Percentiles rank a stretch among this genome's conserved stretches.
These are phyloP conservation scores for Xylaria cubensis DNA, from an alignment of 495 filamentous ascomycete species.

Conservation along the genomic window DNA sequence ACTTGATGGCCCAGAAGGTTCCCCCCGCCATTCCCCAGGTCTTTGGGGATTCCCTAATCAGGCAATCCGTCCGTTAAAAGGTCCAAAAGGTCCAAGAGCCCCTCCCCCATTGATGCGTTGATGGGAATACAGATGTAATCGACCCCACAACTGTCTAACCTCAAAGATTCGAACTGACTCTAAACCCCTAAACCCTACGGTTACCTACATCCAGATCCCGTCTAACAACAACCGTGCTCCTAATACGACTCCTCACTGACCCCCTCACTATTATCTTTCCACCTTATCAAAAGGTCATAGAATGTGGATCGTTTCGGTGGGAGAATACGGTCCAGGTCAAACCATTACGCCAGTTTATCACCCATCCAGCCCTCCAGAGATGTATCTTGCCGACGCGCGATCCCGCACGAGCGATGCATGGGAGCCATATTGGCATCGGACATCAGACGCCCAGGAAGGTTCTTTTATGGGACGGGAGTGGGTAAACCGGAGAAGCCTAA, in stretches of 20 bases:
- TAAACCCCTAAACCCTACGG: background rate
- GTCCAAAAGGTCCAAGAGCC: background rate
- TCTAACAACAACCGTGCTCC: background rate
- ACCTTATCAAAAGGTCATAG: background rate
- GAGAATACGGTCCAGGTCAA: background rate
- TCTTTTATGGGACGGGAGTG: background rate
- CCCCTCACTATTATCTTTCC: constrained; percentile 3
- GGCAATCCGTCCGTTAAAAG: constrained; percentile 17
- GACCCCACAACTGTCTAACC: background rate
- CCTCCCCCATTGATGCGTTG: background rate
- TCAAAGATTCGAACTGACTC: background rate
- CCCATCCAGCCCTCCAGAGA: background rate
- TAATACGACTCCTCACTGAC: background rate
- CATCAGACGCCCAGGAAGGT: constrained; percentile 4
- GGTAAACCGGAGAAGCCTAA: constrained; percentile 15
- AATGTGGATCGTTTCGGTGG: constrained; percentile 7
- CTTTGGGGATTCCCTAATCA: background rate
- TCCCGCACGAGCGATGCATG: constrained; percentile 1
- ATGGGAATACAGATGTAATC: constrained; percentile 12
- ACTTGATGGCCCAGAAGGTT: constrained; percentile 25
- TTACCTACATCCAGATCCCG: constrained; percentile 6
- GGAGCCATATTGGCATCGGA: background rate
- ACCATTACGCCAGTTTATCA: constrained; percentile 2
- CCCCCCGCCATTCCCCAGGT: constrained; percentile 12
- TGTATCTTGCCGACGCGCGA: background rate